Base-by-base conservation (phyloP, 2,329 filamentous ascomycete genomes). In the Trichoderma atrobrunneum region DNA sequence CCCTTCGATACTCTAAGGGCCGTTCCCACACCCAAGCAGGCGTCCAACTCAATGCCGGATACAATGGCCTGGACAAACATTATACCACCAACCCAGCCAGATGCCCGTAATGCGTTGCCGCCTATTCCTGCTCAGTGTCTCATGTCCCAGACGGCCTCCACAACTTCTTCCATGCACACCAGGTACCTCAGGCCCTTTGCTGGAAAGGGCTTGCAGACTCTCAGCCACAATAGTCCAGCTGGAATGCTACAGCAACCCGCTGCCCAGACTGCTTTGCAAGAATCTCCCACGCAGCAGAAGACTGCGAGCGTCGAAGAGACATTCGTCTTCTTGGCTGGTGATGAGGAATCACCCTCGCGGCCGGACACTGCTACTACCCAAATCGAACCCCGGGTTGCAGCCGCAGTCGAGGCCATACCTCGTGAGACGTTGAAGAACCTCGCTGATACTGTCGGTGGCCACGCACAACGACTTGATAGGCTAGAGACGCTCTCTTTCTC, bases 401-500 rank as follows among this genome's bases (percentile, higher is more conserved):
- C 21, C 18, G 43, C 57, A 51, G 74, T 74, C n/a, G 73, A 76
- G 56, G 21, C 28, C 28, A 66, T 81, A 5, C 76, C 80, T 30
- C 80, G 78, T 7, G 81, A 82, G 36, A 80, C 81, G 2, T 80
- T 88, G 67, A 82, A 82, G 72, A 83, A 85, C 60, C 75, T 89
- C 8, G 82, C 85, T 5, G 84, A 87, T 57, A 84, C 85, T n/a
- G 85, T 91, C 72, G 83, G 87, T 72, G 85, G 87, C 21, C 88
- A 94, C 72, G 89, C 89, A 48, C 85, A 87, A 67, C 89, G 93
- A 2, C 80, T 95, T 14, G 90, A 93, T 63, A 83, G 85, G 70
- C 84, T 95, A 7, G 93, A 95, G 80, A 92, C 87, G 65, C 84
- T 87, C 1, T 94, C 91, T 0, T 93, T 94, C 76, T 89, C 89